Percentiles rank a stretch among this genome's conserved stretches.
phyloP scores from a whole-genome alignment of 2,329 filamentous ascomycete genomes.

The Akanthomyces muscarius region DNA sequence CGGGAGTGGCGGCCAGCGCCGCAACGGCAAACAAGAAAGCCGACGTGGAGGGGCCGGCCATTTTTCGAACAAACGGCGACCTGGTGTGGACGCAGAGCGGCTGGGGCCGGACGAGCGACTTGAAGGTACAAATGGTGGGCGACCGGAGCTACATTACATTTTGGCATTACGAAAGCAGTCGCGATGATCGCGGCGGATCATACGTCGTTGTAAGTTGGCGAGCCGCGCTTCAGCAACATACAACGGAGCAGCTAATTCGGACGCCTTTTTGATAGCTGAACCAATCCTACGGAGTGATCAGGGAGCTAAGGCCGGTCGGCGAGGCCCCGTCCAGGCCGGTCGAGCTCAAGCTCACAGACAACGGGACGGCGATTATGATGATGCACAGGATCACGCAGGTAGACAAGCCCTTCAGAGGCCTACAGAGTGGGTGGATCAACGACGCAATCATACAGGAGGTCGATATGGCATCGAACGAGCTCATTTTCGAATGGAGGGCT shows the following conservation, averaged over 20 bases:
- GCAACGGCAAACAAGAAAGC: slow-evolving; percentile 17
- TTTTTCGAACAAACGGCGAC: slow-evolving; percentile 40
- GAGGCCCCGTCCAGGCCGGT: slow-evolving; percentile 29
- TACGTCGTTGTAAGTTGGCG: slow-evolving; percentile 40
- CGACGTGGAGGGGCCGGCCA: slow-evolving; percentile 36
- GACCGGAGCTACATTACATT: slow-evolving; percentile 22
- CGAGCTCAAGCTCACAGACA: slow-evolving; percentile 38
- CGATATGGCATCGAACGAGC: slow-evolving; percentile 44
- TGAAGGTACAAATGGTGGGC: slow-evolving; percentile 23
- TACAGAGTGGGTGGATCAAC: slow-evolving; percentile 27
- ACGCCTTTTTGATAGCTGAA: slow-evolving; percentile 25
- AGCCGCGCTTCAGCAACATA: not conserved
- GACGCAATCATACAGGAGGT: slow-evolving; percentile 42
- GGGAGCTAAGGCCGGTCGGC: slow-evolving; percentile 24
- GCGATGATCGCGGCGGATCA: slow-evolving; percentile 42
- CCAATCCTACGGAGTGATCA: slow-evolving; percentile 28
- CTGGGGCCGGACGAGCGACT: slow-evolving; percentile 27
- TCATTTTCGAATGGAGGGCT: slow-evolving; percentile 45
- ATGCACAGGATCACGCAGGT: slow-evolving; percentile 31
- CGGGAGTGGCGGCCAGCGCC: slow-evolving; percentile 25
- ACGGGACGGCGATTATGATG: slow-evolving; percentile 38
- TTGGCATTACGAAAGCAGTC: slow-evolving; percentile 40
- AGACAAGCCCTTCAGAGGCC: slow-evolving; percentile 26
- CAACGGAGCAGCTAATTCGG: not conserved
- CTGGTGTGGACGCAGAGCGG: slow-evolving; percentile 42